phyloP scores from a whole-genome alignment of 2,329 filamentous ascomycete species.

The Beauveria pseudobassiana region DNA sequence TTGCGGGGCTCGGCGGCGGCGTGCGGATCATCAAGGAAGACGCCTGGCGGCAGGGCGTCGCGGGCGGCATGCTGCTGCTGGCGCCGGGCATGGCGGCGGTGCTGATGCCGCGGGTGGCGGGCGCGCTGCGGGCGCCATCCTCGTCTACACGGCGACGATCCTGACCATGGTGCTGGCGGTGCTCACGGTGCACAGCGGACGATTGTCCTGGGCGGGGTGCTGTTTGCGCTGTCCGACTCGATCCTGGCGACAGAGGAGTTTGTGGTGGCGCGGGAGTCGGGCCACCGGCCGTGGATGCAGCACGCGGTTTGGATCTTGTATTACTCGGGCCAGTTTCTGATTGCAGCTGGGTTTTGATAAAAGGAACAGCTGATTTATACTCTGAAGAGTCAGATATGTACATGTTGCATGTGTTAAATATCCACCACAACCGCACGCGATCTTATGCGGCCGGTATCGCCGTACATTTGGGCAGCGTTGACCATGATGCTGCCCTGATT shows the following conservation, averaged over 20 bases:
- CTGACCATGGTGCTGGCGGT: constrained; percentile 24
- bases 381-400: background rate
- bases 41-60: constrained; percentile 14
- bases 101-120: constrained; percentile 21
- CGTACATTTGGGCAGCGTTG: constrained; percentile 50
- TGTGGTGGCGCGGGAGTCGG: constrained; percentile 19
- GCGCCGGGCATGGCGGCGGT: constrained; percentile 20
- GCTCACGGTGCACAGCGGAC: constrained; percentile 19
- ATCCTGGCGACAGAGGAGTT: constrained; percentile 27
- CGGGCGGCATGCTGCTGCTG: constrained; percentile 16
- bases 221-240: constrained; percentile 27
- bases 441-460: constrained; percentile 41
- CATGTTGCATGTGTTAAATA: constrained; percentile 16
- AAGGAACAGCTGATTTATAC: background rate
- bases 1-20: constrained; percentile 13
- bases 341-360: constrained; percentile 14
- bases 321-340: constrained; percentile 27
- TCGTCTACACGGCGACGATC: constrained; percentile 25
- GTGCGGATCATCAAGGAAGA: constrained; percentile 12
- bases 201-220: constrained; percentile 21
- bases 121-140: constrained; percentile 20
- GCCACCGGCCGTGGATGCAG: constrained; percentile 23
- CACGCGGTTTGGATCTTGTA: constrained; percentile 29
- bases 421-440: constrained; percentile 32
- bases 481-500: constrained; percentile 46